These are phyloP conservation scores for Apophysomyces ossiformis DNA, from an alignment of 371 early-diverging fungal genomes.

Conservation along the genomic window DNA sequence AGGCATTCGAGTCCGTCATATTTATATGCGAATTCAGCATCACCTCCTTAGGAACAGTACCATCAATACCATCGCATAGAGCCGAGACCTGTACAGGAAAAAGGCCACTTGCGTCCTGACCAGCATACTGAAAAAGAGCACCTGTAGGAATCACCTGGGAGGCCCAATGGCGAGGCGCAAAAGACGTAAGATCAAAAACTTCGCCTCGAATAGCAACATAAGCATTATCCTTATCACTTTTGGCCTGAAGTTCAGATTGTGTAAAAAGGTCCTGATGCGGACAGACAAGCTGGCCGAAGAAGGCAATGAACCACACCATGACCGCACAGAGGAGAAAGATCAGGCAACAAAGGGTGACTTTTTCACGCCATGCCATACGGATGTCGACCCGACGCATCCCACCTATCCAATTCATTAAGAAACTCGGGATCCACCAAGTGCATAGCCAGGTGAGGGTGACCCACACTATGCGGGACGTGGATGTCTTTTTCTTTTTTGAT, in stretches of 20 bases:
- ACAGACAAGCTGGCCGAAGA: slow-evolving; percentile 85
- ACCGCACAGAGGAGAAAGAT: slow-evolving; percentile 74
- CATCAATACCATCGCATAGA: slow-evolving; percentile 49
- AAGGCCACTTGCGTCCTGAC: slow-evolving; percentile 68
- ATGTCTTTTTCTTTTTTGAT: slow-evolving; percentile 41
- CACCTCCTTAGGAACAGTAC: slow-evolving; percentile 40
- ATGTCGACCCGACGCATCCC: slow-evolving; percentile 76
- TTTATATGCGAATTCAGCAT: slow-evolving; percentile 44
- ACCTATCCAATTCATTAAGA: slow-evolving; percentile 51
- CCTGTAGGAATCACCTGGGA: slow-evolving; percentile 48
- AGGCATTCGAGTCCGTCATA: slow-evolving; percentile 46
- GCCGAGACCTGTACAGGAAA: slow-evolving; percentile 81
- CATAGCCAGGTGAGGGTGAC: slow-evolving; percentile 72
- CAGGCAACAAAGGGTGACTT: slow-evolving; percentile 83
- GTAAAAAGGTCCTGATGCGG: slow-evolving; percentile 79
- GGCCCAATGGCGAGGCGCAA: slow-evolving; percentile 64
- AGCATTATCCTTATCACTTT: slow-evolving; percentile 49
- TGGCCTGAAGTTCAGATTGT: slow-evolving; percentile 50
- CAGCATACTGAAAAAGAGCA: slow-evolving; percentile 64
- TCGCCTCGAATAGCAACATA: slow-evolving; percentile 74
- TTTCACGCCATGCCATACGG: slow-evolving; percentile 93
- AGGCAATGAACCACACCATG: slow-evolving; percentile 86
- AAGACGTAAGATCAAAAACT: slow-evolving; percentile 71
- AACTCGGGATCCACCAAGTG: slow-evolving; percentile 85
- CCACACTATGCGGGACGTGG: slow-evolving; percentile 69